phyloP scores from a whole-genome alignment of 306 rosid species.

The Adenanthera pavonina region DNA sequence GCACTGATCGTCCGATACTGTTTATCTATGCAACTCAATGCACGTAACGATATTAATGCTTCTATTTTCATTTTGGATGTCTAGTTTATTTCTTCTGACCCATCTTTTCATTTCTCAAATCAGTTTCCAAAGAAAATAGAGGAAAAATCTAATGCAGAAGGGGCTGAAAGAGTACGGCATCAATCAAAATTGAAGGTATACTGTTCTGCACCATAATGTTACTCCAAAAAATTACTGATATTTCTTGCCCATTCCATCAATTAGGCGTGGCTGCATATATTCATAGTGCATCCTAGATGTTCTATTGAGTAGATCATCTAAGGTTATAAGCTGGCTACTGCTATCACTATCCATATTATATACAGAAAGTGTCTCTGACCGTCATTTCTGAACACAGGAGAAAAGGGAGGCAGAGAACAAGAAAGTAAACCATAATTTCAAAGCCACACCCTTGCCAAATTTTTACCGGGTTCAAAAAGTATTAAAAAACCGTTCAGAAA shows the following conservation, averaged over 20 bases:
- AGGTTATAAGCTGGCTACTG: not conserved
- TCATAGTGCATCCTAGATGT: conserved; percentile 12
- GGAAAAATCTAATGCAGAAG: conserved; percentile 49
- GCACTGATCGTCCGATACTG: not conserved
- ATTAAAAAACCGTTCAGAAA: conserved; percentile 47
- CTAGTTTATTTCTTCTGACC: conserved; percentile 18
- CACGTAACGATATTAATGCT: not conserved
- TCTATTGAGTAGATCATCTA: not conserved
- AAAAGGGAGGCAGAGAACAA: conserved; percentile 20
- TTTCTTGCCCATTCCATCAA: conserved; percentile 19
- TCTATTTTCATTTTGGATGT: conserved; percentile 19
- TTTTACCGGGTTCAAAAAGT: conserved; percentile 46
- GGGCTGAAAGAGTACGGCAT: conserved; percentile 44
- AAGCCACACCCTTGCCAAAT: conserved; percentile 56
- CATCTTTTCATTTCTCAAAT: not conserved
- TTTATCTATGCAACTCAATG: not conserved
- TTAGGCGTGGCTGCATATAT: not conserved
- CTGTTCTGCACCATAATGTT: not conserved
- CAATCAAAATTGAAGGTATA: conserved; percentile 71
- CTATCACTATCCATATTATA: conserved; percentile 2
- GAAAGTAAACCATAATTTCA: conserved; percentile 50
- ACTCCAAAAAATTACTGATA: not conserved
- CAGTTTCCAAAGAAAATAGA: conserved; percentile 51
- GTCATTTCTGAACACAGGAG: conserved; percentile 47
- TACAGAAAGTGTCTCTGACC: conserved; percentile 17